Evolutionary conservation across 2,329 filamentous ascomycete species (phyloP), one percentile per base, ranked within the genome.

Genomic region (Pseudogymnoascus sp.): DNA sequence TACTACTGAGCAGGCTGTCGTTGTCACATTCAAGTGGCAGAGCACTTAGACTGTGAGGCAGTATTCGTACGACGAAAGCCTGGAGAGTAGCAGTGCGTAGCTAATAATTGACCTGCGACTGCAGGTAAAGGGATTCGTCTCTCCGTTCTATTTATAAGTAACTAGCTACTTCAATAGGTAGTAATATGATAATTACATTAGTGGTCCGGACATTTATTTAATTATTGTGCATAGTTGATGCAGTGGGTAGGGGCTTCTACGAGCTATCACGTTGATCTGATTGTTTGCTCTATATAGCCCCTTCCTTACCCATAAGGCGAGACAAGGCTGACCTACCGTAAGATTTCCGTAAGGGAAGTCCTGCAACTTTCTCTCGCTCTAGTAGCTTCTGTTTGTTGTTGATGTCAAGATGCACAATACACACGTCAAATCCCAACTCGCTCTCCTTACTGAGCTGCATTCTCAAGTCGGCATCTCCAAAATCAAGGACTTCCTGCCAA

Each of bases 21-120:
- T 66, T 31, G 70, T 75, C n/a, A 69, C 64, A 2, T 73, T 75
- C 61, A 53, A 66, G 8, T 75, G 73, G 73, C 61, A 67, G 61
- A 70, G 65, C 33, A 16, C 8, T 33, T 61, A 62, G 10, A 8
- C 16, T 16, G 24, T 24, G 26, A 6, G 19, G 31, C n/a, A 33
- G 28, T 19, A 19, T 11, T 14, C 7, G 8, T 56, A 14, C 16
- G 28, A 10, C 2, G 22, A 22, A 22, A 12, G 16, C n/a, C 14
- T 16, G 14, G 14, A 26, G 41, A 26, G 46, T 7, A 12, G n/a
- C 19, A 31, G n/a, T 24, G 2, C 6, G 7, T 56, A 56, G 50
- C 4, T 56, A 56, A 22, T 33, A 56, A 56, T 56, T 19, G 7
- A 31, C 26, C 40, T 19, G 19, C 19, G 19, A 19, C 19, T 19